Evolutionary conservation across 306 rosid species (phyloP).

Genomic region (Bauhinia variegata): DNA sequence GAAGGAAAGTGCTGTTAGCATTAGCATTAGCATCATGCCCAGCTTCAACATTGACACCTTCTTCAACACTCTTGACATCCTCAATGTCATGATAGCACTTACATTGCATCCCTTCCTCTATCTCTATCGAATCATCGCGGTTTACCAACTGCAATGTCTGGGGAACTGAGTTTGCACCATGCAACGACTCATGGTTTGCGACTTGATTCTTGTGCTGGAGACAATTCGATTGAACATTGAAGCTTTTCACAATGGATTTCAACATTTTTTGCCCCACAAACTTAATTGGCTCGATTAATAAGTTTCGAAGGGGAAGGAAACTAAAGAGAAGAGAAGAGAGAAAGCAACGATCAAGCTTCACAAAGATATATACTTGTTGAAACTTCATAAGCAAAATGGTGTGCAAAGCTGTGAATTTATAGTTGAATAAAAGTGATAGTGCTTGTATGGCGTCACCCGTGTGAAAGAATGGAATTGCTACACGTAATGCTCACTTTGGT

Average conservation of each 20-base stretch:
- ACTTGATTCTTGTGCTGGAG: constrained; percentile 33
- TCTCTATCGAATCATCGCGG: constrained; percentile 54
- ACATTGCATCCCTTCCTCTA: constrained; percentile 54
- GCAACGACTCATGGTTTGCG: constrained; percentile 36
- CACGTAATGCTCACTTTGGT: constrained; percentile 1
- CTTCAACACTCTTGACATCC: constrained; percentile 1
- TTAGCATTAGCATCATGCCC: constrained; percentile 46
- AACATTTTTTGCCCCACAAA: constrained; percentile 41
- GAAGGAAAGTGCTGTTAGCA: constrained; percentile 57
- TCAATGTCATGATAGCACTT: constrained; percentile 38
- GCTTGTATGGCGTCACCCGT: constrained; percentile 11
- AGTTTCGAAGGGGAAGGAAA: neutral
- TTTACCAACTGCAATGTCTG: neutral
- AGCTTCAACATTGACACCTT: constrained; percentile 3
- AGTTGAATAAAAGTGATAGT: constrained; percentile 14
- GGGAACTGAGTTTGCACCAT: constrained; percentile 34
- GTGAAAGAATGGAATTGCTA: constrained; percentile 4
- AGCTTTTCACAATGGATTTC: constrained; percentile 24
- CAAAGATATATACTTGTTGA: neutral
- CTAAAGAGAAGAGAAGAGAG: too few species aligned
- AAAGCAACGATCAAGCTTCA: neutral
- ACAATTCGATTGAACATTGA: constrained; percentile 24
- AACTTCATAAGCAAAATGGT: constrained; percentile 6
- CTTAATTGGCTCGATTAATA: too few species aligned
- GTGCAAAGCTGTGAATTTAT: constrained; percentile 31